Evolutionary conservation across 441 rosid genomes (phyloP).

Genomic region (Erysimum pusillum): DNA sequence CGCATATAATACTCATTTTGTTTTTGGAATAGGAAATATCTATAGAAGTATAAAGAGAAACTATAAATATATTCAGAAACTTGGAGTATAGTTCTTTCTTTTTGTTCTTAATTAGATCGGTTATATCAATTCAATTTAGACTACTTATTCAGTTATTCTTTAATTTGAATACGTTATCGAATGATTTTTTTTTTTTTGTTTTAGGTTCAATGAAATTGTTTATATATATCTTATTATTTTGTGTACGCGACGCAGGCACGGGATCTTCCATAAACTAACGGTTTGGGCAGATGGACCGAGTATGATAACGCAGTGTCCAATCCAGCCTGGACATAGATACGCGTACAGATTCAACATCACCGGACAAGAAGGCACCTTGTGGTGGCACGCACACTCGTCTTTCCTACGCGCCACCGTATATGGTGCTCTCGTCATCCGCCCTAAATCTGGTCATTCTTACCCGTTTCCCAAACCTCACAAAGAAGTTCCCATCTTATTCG

Average conservation of each 20-base stretch:
- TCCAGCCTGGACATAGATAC: conserved; percentile 66
- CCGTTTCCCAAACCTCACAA: conserved; percentile 79
- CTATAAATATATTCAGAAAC: too few relatives aligned
- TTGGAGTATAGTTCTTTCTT: too few relatives aligned
- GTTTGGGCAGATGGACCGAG: conserved; percentile 91
- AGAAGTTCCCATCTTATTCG: conserved; percentile 77
- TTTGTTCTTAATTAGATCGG: too few relatives aligned
- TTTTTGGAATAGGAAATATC: not conserved
- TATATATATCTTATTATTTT: not conserved
- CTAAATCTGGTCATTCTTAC: conserved; percentile 61
- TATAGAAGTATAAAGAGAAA: too few relatives aligned
- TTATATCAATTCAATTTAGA: too few relatives aligned
- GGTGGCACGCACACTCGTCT: conserved; percentile 95
- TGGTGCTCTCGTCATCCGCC: conserved; percentile 80
- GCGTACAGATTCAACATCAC: conserved; percentile 68
- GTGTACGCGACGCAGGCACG: conserved; percentile 66
- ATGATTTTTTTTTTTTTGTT: too few relatives aligned
- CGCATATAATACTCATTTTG: not conserved
- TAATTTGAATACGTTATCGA: too few relatives aligned
- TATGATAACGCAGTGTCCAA: conserved; percentile 88
- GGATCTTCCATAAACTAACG: conserved; percentile 73
- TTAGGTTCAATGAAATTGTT: not conserved
- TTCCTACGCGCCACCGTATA: conserved; percentile 80
- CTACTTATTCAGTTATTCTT: too few relatives aligned
- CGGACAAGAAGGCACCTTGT: conserved; percentile 86